Conservation (phyloP, 31 red algal genomes). For the Odonthalia washingtoniensis region DNA sequence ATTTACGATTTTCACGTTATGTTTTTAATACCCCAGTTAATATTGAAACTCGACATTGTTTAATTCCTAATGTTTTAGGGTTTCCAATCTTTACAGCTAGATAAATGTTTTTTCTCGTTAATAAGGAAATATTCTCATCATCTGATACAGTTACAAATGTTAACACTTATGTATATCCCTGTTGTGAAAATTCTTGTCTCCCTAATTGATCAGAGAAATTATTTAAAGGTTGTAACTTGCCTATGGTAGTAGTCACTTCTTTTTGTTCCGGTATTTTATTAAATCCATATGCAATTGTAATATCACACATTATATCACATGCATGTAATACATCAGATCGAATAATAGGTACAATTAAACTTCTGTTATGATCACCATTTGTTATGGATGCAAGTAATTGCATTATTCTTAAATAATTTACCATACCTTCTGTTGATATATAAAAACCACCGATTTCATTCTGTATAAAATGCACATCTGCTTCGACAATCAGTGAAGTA, state of each 20-base stretch:
- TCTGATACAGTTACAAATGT: slow-evolving; percentile 98
- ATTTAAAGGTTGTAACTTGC: slow-evolving; percentile 83
- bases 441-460: slow-evolving; percentile 68
- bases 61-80: slow-evolving; percentile 95
- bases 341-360: slow-evolving; percentile 84
- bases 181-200: slow-evolving; percentile 87
- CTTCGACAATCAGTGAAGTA: too few relatives aligned
- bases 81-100: slow-evolving; percentile 93
- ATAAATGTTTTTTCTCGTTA: slow-evolving; percentile 80
- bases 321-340: too few relatives aligned
- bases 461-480: slow-evolving; percentile 71
- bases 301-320: too few relatives aligned
- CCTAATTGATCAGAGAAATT: slow-evolving; percentile 89
- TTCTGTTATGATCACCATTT: slow-evolving; percentile 60
- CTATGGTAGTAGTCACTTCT: slow-evolving; percentile 75
- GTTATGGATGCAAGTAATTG: slow-evolving; percentile 68
- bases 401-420: slow-evolving; percentile 75
- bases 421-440: slow-evolving; percentile 67
- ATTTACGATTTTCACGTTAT: slow-evolving; percentile 91
- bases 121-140: slow-evolving; percentile 84
- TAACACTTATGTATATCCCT: slow-evolving; percentile 96
- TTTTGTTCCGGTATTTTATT: slow-evolving; percentile 79
- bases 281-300: too few relatives aligned
- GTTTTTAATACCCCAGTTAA: slow-evolving; percentile 97
- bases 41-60: slow-evolving; percentile 87